phyloP scores from a whole-genome alignment of 2,329 filamentous ascomycete species.

The Alternaria solani region DNA sequence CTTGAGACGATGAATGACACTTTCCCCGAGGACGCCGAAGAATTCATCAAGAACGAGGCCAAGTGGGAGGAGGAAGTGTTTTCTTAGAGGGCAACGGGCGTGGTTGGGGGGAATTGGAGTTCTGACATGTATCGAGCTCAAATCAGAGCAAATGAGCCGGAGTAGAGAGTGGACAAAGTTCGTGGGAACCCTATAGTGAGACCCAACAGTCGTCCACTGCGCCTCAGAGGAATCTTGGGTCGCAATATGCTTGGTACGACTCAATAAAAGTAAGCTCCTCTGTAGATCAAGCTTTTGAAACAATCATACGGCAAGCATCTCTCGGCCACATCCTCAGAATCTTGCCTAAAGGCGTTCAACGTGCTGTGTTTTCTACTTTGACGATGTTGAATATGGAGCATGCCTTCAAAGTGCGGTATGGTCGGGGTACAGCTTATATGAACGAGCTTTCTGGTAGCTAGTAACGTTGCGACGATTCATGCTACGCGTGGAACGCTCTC shows the following conservation, averaged over 20 bases:
- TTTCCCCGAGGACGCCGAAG: conserved; percentile 19
- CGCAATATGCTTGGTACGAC: too few species aligned
- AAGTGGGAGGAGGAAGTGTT: conserved; percentile 14
- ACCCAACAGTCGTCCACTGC: not conserved
- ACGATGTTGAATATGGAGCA: not conserved
- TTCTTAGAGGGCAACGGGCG: not conserved
- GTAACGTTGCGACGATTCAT: not conserved
- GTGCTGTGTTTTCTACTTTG: not conserved
- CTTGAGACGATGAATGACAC: conserved; percentile 1
- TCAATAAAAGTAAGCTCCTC: too few species aligned
- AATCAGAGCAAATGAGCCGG: not conserved
- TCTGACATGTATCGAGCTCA: not conserved
- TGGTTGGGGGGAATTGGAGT: not conserved
- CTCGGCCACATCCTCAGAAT: too few species aligned
- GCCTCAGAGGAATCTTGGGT: not conserved
- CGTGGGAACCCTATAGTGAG: not conserved
- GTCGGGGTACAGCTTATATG: not conserved
- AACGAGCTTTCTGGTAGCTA: not conserved
- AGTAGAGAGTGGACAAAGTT: not conserved
- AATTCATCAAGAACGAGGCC: conserved; percentile 24
- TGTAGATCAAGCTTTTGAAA: too few species aligned
- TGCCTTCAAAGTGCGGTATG: not conserved
- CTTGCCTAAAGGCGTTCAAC: not conserved
- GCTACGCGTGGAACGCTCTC: not conserved
- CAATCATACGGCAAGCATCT: too few species aligned